Evolutionary conservation across 768 basidiomycete genomes (phyloP), one percentile per base, ranked within the genome.

Genomic region (Suillus bovinus): DNA sequence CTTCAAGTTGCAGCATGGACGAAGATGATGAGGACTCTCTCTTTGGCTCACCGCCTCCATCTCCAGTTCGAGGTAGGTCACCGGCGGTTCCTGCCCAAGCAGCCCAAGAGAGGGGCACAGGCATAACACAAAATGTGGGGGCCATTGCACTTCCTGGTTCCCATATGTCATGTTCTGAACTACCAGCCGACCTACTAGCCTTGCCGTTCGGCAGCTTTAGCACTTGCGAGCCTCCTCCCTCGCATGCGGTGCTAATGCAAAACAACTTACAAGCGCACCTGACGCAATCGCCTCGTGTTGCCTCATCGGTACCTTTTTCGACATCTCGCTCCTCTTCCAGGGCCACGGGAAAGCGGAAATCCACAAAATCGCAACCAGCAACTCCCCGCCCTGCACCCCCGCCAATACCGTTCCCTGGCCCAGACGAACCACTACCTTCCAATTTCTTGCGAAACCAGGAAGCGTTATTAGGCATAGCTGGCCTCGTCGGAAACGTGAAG

Each of bases 61-160:
- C 89, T 36, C 87, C 89, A 66, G 71, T 77, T 72, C 79, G 78
- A 88, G 88, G 88, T 88, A 91, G 88, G 87, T 88, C 87, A 78
- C 84, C 84, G 72, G 87, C 87, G 58, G 79, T 89, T 54, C 86
- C 87, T 69, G 68, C 70, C 63, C 69, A 66, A 62, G 67, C 64
- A 63, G 58, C 57, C 33, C 33, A 53, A 31, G 63, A 61, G 63
- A 69, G 68, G 75, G 55, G 61, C 55, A 53, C 41, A 50, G 53
- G 57, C 38, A 56, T 42, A 77, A 78, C 82, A 87, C 83, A 90
- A 89, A 92, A 93, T 85, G 91, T 93, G 91, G 91, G 90, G 91
- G 89, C 91, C 90, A 92, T 92, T 93, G 91, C 91, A 93, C 91
- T 93, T 91, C 90, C 90, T 92, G 91, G 91, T 86, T 90, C 90